Base-by-base conservation (phyloP, 371 early-diverging fungal genomes). In the Lichtheimia hyalospora region DNA sequence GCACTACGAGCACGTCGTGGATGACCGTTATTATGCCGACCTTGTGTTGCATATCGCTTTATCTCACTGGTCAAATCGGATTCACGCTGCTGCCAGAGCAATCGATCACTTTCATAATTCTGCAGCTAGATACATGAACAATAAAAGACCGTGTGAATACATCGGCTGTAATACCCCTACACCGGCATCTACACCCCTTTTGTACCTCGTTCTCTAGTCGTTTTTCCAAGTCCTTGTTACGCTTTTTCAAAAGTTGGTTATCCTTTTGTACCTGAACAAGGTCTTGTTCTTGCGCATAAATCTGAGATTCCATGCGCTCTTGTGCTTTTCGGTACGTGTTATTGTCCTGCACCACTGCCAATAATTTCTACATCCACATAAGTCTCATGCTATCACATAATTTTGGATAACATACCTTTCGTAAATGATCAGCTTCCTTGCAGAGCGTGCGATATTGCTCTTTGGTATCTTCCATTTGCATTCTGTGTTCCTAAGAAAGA, bases 61-160 rank as follows among this genome's bases (percentile, higher is more conserved):
- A 68, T 57, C 53, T 66, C 66, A 15, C 49, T 49, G 18, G 53
- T 44, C 20, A 69, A 58, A 18, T 71, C 71, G n/a, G 56, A 14
- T 62, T 71, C 75, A 23, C 64, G 54, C 24, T 69, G 66, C 40
- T 71, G 68, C 75, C 75, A 71, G 24, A 60, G 34, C 16, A 61
- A 27, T 20, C 69, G 52, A 23, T 71, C 75, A 23, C 60, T 67
- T 43, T 71, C 75, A 54, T 69, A 71, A 40, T 63, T 64, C 28
- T 65, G 60, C 48, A 64, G 41, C 71, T 71, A 59, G 18, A 23
- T 12, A 57, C 16, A 46, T 13, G 2, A 8, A 24, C 49, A 28
- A 20, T 8, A 15, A 8, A 5, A 41, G 54, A 23, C 49, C 25
- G 42, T 49, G 21, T 42, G 34, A 34, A 34, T 27, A 27, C 5